These are phyloP conservation scores for Hypoxylon sp. DNA, from an alignment of 2,329 filamentous ascomycete species.

Conservation along the genomic window DNA sequence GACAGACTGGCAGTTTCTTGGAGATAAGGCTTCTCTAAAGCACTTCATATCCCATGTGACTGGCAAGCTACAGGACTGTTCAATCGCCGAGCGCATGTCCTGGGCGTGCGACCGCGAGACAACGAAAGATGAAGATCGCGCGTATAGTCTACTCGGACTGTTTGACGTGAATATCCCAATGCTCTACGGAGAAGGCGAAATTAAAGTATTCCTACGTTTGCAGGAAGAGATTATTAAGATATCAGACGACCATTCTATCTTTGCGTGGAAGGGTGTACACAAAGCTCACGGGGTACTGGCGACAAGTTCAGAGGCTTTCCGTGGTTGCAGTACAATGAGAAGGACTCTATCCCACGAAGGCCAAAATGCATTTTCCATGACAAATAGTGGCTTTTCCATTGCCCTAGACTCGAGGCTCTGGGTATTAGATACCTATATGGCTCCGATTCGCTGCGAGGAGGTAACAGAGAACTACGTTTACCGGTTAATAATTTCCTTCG, in stretches of 20 bases:
- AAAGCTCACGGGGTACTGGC: constrained; percentile 1
- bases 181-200: constrained; percentile 23
- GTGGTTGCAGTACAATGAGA: neutral
- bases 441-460: neutral
- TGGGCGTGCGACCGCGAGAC: constrained; percentile 18
- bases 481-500: neutral
- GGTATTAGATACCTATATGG: constrained; percentile 11
- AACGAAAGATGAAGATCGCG: constrained; percentile 18
- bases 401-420: neutral
- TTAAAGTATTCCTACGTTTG: constrained; percentile 19
- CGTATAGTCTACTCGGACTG: constrained; percentile 17
- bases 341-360: neutral
- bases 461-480: too few species aligned
- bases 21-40: neutral
- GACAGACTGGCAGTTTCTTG: neutral
- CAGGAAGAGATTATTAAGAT: constrained; percentile 25
- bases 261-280: constrained; percentile 4
- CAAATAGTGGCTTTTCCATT: constrained; percentile 8
- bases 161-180: constrained; percentile 28
- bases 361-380: constrained; percentile 10
- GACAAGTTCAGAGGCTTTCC: constrained; percentile 4
- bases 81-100: constrained; percentile 18
- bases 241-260: constrained; percentile 21
- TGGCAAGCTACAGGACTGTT: neutral
- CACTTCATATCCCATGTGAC: constrained; percentile 2